Conservation (phyloP, 371 early-diverging fungal genomes). For the Mucor indicus region DNA sequence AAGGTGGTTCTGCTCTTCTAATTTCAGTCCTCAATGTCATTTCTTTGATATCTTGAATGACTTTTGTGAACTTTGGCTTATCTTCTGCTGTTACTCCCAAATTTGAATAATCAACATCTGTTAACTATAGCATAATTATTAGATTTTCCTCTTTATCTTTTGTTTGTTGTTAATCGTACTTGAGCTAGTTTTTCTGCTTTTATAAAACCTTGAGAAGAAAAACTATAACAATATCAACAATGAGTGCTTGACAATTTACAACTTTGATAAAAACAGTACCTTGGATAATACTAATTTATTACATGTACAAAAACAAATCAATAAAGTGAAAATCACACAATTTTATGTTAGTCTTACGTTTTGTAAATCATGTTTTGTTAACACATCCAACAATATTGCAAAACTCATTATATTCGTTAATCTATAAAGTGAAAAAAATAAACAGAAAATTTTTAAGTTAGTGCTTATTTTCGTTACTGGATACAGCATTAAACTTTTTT, state of each 20-base stretch:
- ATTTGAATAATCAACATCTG: conserved; percentile 12
- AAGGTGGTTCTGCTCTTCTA: too few relatives aligned
- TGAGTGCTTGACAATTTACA: neutral
- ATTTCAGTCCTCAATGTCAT: neutral
- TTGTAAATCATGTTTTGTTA: conserved; percentile 18
- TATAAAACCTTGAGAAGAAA: conserved; percentile 14
- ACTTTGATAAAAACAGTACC: conserved; percentile 1
- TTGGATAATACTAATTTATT: conserved; percentile 20
- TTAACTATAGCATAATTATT: conserved; percentile 3
- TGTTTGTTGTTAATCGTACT: conserved; percentile 3
- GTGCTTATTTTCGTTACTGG: too few relatives aligned
- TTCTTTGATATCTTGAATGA: neutral
- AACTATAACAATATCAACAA: neutral
- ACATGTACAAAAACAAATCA: neutral
- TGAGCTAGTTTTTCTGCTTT: conserved; percentile 9
- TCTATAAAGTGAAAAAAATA: neutral
- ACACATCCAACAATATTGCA: conserved; percentile 8
- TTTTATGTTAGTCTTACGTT: conserved; percentile 2
- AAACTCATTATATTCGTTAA: conserved; percentile 2
- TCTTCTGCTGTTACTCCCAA: conserved; percentile 19
- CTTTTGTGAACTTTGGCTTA: conserved; percentile 5
- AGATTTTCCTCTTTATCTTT: neutral
- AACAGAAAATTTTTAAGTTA: too few relatives aligned
- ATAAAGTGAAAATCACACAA: neutral
- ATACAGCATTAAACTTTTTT: too few relatives aligned